phyloP scores from a whole-genome alignment of 164 flowering plant species.

The Aristolochia contorta region DNA sequence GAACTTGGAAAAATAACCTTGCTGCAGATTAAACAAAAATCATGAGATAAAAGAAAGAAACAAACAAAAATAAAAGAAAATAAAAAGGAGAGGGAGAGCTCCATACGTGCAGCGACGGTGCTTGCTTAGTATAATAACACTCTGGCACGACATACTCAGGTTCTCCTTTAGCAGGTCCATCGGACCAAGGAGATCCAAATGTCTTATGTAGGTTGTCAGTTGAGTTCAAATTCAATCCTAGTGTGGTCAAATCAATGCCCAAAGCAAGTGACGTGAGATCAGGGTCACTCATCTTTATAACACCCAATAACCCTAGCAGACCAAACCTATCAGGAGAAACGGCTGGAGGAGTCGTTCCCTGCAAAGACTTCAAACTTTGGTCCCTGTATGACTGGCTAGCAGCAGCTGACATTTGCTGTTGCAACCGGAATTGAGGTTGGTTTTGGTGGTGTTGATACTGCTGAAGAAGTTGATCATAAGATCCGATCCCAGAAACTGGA shows the following conservation, averaged over 20 bases:
- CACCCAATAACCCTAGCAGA: slow-evolving; percentile 75
- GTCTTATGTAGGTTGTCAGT: slow-evolving; percentile 78
- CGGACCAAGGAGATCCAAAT: slow-evolving; percentile 95
- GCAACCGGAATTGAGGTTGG: slow-evolving; percentile 71
- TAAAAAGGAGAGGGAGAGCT: slow-evolving; percentile 2
- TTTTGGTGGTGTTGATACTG: slow-evolving; percentile 62
- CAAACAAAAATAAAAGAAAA: neutral
- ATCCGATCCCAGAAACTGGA: slow-evolving; percentile 51
- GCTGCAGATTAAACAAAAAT: slow-evolving; percentile 30
- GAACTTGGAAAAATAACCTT: slow-evolving; percentile 66
- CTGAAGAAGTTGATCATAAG: slow-evolving; percentile 85
- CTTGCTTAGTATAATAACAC: slow-evolving; percentile 70
- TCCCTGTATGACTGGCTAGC: slow-evolving; percentile 67
- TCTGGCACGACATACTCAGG: slow-evolving; percentile 80
- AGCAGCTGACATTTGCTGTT: slow-evolving; percentile 69
- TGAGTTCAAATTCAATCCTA: slow-evolving; percentile 87
- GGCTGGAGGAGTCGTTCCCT: slow-evolving; percentile 25
- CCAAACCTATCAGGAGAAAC: slow-evolving; percentile 76
- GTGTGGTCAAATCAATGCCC: slow-evolving; percentile 89
- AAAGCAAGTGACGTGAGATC: slow-evolving; percentile 82
- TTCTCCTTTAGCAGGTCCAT: slow-evolving; percentile 87
- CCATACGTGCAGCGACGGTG: slow-evolving; percentile 74
- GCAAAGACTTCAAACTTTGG: slow-evolving; percentile 59
- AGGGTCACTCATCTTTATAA: slow-evolving; percentile 80
- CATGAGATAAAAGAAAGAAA: neutral